A percentile compares a stretch with the other conserved stretches of the same genome.
Conservation (phyloP, 1,284 basidiomycete species). For the Macrocystidia cucumis region DNA sequence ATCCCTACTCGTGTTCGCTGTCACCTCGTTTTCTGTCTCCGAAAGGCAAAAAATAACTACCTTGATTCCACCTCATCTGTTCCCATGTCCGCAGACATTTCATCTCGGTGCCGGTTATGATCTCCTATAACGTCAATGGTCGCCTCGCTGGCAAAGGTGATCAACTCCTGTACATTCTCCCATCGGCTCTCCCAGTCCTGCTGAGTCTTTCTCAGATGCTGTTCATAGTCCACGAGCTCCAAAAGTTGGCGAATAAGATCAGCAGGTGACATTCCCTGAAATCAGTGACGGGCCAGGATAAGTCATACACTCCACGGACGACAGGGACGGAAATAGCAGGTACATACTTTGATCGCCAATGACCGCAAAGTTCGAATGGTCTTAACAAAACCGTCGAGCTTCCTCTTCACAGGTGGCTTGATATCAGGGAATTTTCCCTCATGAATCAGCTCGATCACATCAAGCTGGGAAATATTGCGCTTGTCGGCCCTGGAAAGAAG, state of each 20-base stretch:
- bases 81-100: conserved; percentile 9
- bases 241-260: conserved; percentile 60
- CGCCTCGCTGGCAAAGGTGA: conserved; percentile 59
- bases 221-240: conserved; percentile 58
- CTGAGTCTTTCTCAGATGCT: conserved; percentile 64
- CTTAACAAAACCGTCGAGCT: conserved; percentile 53
- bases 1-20: conserved; percentile 26
- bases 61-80: conserved; percentile 7
- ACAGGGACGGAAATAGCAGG: conserved; percentile 1
- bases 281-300: conserved; percentile 3
- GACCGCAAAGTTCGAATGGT: conserved; percentile 47
- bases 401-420: conserved; percentile 60
- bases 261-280: conserved; percentile 52
- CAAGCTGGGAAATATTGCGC: conserved; percentile 49
- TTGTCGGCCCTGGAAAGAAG: conserved; percentile 47
- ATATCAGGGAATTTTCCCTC: conserved; percentile 54
- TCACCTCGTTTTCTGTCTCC: background rate
- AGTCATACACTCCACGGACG: background rate
- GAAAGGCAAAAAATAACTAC: conserved; percentile 3
- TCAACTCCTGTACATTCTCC: conserved; percentile 86
- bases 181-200: conserved; percentile 71
- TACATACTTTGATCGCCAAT: conserved; percentile 44
- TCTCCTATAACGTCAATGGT: conserved; percentile 19
- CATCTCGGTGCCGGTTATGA: too few relatives aligned
- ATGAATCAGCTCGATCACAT: conserved; percentile 54